These are phyloP conservation scores for Monilinia polystroma DNA, from an alignment of 2,329 filamentous ascomycete species.

Conservation along the genomic window DNA sequence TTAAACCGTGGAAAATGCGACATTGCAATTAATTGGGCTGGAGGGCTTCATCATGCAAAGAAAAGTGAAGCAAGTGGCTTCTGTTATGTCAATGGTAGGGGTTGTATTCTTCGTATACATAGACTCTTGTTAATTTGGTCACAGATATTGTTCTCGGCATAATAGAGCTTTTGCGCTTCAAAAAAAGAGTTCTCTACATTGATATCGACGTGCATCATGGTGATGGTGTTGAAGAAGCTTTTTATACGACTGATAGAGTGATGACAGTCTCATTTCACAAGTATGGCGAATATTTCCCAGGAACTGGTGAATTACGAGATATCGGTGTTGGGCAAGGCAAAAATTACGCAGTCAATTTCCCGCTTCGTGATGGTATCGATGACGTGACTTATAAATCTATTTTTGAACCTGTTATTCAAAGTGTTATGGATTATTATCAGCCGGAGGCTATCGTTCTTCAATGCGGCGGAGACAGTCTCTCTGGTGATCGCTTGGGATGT, in stretches of 20 bases:
- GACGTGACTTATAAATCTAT: constrained; percentile 87
- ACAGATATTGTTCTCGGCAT: constrained; percentile 94
- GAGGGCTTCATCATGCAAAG: constrained; percentile 94
- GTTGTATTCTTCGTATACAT: background rate
- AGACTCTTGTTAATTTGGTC: constrained; percentile 46
- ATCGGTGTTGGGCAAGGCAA: constrained; percentile 86
- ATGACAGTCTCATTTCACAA: constrained; percentile 96
- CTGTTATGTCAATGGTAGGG: constrained; percentile 92
- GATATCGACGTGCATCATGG: constrained; percentile 95
- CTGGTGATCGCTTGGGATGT: constrained; percentile 88
- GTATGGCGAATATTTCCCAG: constrained; percentile 94
- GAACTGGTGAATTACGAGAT: constrained; percentile 82
- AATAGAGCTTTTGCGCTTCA: constrained; percentile 83
- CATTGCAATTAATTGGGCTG: constrained; percentile 98
- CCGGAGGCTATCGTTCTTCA: constrained; percentile 93
- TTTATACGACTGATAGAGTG: constrained; percentile 88
- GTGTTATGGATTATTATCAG: constrained; percentile 82
- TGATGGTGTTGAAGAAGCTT: constrained; percentile 89
- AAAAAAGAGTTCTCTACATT: constrained; percentile 95
- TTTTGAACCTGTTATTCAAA: constrained; percentile 84
- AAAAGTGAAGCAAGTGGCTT: constrained; percentile 96
- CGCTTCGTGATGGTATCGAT: constrained; percentile 87
- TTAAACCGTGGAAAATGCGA: constrained; percentile 90
- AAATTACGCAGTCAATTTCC: constrained; percentile 88
- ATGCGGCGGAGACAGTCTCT: constrained; percentile 92